phyloP scores from a whole-genome alignment of 1,284 basidiomycete genomes.

The Caloboletus firmus region DNA sequence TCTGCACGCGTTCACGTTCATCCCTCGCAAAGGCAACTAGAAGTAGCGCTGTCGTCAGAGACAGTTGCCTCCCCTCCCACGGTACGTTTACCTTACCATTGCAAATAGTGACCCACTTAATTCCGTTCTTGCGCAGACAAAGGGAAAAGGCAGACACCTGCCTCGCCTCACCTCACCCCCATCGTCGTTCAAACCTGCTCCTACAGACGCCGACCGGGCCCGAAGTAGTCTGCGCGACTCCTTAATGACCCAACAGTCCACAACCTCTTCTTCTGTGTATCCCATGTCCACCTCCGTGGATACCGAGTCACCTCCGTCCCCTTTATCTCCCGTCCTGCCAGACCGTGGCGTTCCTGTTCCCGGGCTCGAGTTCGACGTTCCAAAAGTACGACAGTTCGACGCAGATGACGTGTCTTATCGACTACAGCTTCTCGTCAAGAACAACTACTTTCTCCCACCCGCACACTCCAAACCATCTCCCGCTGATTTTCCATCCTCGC shows the following conservation, averaged over 20 bases:
- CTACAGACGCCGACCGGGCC: constrained; percentile 26
- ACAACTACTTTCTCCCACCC: constrained; percentile 81
- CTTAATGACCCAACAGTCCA: constrained; percentile 51
- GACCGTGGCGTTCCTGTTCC: constrained; percentile 45
- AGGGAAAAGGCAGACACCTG: constrained; percentile 29
- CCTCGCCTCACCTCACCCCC: constrained; percentile 34
- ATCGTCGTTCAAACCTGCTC: constrained; percentile 35
- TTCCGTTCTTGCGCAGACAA: constrained; percentile 20
- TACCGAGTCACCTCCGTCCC: constrained; percentile 58
- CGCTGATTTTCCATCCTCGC: constrained; percentile 50
- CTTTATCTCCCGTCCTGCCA: constrained; percentile 50
- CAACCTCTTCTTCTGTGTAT: constrained; percentile 70
- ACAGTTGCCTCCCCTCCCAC: constrained; percentile 13
- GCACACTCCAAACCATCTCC: constrained; percentile 76
- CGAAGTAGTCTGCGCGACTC: constrained; percentile 48
- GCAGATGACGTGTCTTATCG: constrained; percentile 80
- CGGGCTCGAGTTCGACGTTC: constrained; percentile 49
- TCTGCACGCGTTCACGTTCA: not conserved
- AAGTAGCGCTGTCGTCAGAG: constrained; percentile 11
- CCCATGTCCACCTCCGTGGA: constrained; percentile 62
- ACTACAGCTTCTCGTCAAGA: constrained; percentile 74
- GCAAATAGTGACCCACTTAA: constrained; percentile 18
- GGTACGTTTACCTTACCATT: constrained; percentile 21
- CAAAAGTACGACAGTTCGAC: constrained; percentile 55
- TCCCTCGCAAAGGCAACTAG: constrained; percentile 10